These are phyloP conservation scores for Aspergillus fischeri DNA, from an alignment of 2,329 filamentous ascomycete species.

Conservation along the genomic window DNA sequence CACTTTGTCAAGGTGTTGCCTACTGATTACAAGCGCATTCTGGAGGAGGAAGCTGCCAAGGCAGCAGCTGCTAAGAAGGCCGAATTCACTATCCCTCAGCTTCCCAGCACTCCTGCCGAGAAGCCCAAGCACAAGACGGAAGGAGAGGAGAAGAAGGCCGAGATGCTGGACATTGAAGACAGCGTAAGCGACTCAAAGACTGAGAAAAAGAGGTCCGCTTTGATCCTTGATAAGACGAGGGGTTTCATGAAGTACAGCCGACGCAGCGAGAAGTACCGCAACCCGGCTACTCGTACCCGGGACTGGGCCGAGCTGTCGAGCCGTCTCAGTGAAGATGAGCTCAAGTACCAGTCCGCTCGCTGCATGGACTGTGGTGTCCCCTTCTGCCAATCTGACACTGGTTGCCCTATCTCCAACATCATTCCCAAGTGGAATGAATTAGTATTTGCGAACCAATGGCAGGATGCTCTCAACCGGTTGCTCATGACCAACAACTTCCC, in stretches of 20 bases:
- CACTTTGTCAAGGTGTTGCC: constrained; percentile 93
- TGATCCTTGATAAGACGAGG: constrained; percentile 94
- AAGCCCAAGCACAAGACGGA: constrained; percentile 57
- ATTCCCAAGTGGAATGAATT: constrained; percentile 96
- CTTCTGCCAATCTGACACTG: constrained; percentile 94
- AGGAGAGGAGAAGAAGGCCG: constrained; percentile 61
- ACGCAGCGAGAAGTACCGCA: constrained; percentile 88
- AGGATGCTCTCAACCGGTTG: constrained; percentile 83
- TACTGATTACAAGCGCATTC: constrained; percentile 91
- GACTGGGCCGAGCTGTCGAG: constrained; percentile 91
- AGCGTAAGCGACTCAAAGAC: constrained; percentile 76
- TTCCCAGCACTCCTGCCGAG: constrained; percentile 57
- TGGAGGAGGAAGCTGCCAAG: constrained; percentile 80
- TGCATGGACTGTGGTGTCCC: constrained; percentile 99
- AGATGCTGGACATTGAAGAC: constrained; percentile 84
- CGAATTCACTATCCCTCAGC: constrained; percentile 73
- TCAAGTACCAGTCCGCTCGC: constrained; percentile 93
- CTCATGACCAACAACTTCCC: constrained; percentile 99
- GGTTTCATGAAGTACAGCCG: constrained; percentile 98
- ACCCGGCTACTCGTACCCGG: constrained; percentile 74
- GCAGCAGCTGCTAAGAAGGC: constrained; percentile 78
- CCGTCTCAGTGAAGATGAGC: constrained; percentile 85
- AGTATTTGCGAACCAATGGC: constrained; percentile 71
- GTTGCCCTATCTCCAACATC: constrained; percentile 94
- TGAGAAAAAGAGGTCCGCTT: constrained; percentile 83